Conservation (phyloP, 2,329 filamentous ascomycete species). For the Trichoderma simmonsii region DNA sequence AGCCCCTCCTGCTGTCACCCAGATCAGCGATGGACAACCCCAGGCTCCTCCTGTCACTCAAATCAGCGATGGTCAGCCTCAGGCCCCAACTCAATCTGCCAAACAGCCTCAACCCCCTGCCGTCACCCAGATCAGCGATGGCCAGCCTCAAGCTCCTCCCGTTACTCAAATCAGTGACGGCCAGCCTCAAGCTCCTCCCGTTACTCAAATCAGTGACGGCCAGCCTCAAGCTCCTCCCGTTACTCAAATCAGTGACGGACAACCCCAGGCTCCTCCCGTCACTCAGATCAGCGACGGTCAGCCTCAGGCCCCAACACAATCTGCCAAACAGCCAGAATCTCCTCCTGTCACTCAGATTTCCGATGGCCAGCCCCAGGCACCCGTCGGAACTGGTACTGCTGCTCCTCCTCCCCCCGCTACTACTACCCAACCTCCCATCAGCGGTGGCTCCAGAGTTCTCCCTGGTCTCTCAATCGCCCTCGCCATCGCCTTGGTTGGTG, state of each 20-base stretch:
- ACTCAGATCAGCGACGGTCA: conserved; percentile 32
- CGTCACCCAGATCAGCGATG: conserved; percentile 49
- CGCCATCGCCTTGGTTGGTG: conserved; percentile 21
- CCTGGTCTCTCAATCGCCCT: conserved; percentile 19
- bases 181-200: background rate
- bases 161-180: conserved; percentile 32
- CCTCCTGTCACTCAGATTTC: conserved; percentile 45
- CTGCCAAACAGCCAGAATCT: background rate
- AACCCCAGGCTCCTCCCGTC: conserved; percentile 46
- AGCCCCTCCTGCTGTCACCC: conserved; percentile 35
- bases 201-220: conserved; percentile 42
- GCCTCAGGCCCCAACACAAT: conserved; percentile 11
- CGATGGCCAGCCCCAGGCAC: conserved; percentile 47
- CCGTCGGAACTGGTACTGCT: conserved; percentile 40
- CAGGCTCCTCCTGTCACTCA: conserved; percentile 48
- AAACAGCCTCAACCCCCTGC: conserved; percentile 47
- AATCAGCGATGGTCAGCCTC: conserved; percentile 19
- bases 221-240: conserved; percentile 49
- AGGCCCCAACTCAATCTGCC: background rate
- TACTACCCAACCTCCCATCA: background rate
- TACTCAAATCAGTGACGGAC: conserved; percentile 48
- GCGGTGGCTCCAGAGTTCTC: conserved; percentile 17
- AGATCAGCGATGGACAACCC: conserved; percentile 48
- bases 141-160: conserved; percentile 47
- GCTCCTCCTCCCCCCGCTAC: conserved; percentile 34